Base-by-base conservation (phyloP, 176 grass and related monocot genomes). In the Cenchrus purpureus region DNA sequence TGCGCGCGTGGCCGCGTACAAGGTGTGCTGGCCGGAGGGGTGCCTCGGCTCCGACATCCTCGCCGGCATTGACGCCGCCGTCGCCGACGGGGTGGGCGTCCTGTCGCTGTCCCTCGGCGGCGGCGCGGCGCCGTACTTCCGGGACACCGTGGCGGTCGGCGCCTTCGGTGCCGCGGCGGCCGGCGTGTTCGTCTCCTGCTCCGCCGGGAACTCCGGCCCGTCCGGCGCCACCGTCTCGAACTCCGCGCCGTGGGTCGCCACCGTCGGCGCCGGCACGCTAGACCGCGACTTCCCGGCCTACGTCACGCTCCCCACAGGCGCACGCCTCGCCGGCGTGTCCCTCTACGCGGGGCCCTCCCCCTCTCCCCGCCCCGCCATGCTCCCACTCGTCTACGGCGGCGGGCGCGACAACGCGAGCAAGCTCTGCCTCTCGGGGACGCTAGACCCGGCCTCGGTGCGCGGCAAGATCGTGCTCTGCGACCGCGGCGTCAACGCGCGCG, bases 81-180 rank as follows among this genome's bases (percentile, higher is more conserved):
- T 99, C 0, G 78, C 88, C 15, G 97, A 99, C 12, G 90, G 93
- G 11, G 93, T 93, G 44, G 91, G 84, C 83, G 88, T 96, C 20
- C 97, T 99, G 20, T 99, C 97, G 59, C 90, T 99, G 32, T 99
- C 97, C 12, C 91, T 99, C 46, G 97, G 97, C 42, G 97, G 97
- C 61, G 93, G 97, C 40, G 72, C 91, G 5, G 86, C 93, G 45
- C 93, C 97, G 3, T 99, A 96, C 77, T 99, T 91, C 78, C 90
- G 90, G 34, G 97, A 99, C 68, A 99, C 87, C 1, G 92, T 99
- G 58, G 97, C 93, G 14, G 86, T 99, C 5, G 97, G 90, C 34
- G 87, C 97, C 10, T 99, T 96, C 65, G 91, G 89, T 5, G 93
- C 97, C 7, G 76, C 86, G 10, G 91, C 87, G 31, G 89, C 87